Evolutionary conservation across 2,329 filamentous ascomycete species (phyloP), one percentile per base, ranked within the genome.

Genomic region (Pleurostoma richardsiae): DNA sequence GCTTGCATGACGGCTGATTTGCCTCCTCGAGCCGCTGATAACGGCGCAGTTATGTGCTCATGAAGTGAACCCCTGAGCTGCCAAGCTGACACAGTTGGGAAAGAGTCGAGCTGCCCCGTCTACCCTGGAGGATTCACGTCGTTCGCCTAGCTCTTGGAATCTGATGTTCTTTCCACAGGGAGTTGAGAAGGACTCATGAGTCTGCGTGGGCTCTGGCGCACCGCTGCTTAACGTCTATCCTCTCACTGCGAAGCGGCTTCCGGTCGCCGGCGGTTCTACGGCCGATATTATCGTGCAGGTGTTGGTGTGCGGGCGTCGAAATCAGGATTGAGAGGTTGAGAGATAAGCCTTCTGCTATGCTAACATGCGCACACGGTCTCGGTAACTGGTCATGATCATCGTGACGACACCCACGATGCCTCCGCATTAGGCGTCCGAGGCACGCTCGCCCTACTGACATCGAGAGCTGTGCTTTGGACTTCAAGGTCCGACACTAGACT

Each of bases 91-190:
- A 64, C 64, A 4, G 29, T 57, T 6, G 55, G 58, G 36, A 59
- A 59, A 47, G 64, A 69, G 45, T 63, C 65, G 10, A 72, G 69
- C 56, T 73, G 70, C 52, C 70, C 71, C 46, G 58, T 72, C 29
- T 54, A 67, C 47, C 69, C 69, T 0, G 66, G 69, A 19, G 69
- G 70, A 5, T 59, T 67, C 27, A 53, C 72, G 46, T 54, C 72
- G 41, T 56, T 72, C 33, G 68, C 69, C 3, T 69, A 72, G 58
- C 71, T 71, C 57, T 73, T 69, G 69, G 70, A 72, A 45, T 54
- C 64, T 30, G 53, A 69, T 49, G 56, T 64, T 26, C 66, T 19
- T 19, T 19, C 19, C 19, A 19, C 19, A 19, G 19, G 19, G 19
- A 19, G 19, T 19, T 19, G 19, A 19, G 19, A 60, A 67, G 48